phyloP scores from a whole-genome alignment of 2,329 filamentous ascomycete species.

The Elsinoe ampelina region DNA sequence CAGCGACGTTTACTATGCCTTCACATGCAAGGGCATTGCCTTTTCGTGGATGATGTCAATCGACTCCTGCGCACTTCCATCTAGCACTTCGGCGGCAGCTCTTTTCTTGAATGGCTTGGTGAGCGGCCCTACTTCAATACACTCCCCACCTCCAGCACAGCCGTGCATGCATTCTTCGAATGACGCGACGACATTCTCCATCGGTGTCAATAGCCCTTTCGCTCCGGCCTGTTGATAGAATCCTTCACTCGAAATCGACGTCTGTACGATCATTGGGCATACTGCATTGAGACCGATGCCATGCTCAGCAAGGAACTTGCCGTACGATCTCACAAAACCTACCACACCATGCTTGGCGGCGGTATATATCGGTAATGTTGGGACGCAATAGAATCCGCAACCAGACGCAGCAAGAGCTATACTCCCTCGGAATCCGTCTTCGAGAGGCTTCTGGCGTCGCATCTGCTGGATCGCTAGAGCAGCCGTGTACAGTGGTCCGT shows the following conservation, averaged over 20 bases:
- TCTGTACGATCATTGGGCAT: constrained; percentile 34
- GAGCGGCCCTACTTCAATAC: constrained; percentile 35
- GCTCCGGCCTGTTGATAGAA: constrained; percentile 33
- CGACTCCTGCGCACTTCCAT: constrained; percentile 19
- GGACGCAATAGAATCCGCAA: constrained; percentile 35
- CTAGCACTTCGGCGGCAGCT: constrained; percentile 25
- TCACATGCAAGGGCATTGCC: background rate
- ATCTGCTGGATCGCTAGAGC: constrained; percentile 38
- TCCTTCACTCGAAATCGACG: constrained; percentile 28
- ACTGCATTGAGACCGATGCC: constrained; percentile 36
- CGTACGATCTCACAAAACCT: constrained; percentile 33
- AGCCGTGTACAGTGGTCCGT: constrained; percentile 35
- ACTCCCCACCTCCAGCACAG: constrained; percentile 30
- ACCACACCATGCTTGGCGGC: constrained; percentile 34
- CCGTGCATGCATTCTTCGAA: constrained; percentile 31
- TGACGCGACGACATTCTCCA: constrained; percentile 32
- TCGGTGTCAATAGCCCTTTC: constrained; percentile 30
- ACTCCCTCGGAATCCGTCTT: constrained; percentile 30
- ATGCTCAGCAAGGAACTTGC: constrained; percentile 32
- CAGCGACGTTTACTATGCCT: background rate
- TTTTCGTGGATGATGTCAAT: background rate
- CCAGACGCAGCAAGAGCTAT: constrained; percentile 31
- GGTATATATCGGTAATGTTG: constrained; percentile 36
- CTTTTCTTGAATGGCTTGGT: constrained; percentile 23
- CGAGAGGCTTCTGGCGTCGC: constrained; percentile 29